Evolutionary conservation across 345 rosid genomes (phyloP), one percentile per base, ranked within the genome.

Genomic region (Orychophragmus violaceus): DNA sequence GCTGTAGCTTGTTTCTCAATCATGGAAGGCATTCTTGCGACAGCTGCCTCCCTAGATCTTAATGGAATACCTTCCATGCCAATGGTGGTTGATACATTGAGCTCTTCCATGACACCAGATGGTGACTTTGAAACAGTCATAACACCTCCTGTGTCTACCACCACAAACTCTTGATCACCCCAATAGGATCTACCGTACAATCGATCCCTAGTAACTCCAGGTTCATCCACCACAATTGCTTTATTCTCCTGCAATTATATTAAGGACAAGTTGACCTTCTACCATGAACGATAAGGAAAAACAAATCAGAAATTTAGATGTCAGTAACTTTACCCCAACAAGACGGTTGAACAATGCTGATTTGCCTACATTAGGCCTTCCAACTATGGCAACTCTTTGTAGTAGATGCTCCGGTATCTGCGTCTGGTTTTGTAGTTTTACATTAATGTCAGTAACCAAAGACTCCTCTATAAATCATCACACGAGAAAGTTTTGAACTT

Each of bases 221-320:
- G 96, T 71, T 92, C 98, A 78, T 92, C 95, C 79, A 92, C 96
- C 52, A 92, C 98, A 70, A 92, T 92, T 8, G 98, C 98, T 79
- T 65, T 84, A 58, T 89, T 87, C 35, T 84, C 96, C 96, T 89
- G 76, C 22, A 66, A 62, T 49, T 37, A 33, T 52, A 46, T 17
- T 28, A 51, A 63, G 6, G 1, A 39, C 32, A 46, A 23, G 5
- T 59, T 63, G 21, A 33, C 6, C 10, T 23, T 21, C 42, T 41
- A 41, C 35, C 18, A 41, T 53, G 5, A 33, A 45, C 1, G 21
- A 1, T 22, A 60, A 55, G 46, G n/a, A 5, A 14, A 74, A 44
- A 36, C 22, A 75, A 32, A 6, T 5, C 1, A 42, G 22, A 57
- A 33, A 57, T 2, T 30, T 37, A 2, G 3, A 17, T 19, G 51